These are phyloP conservation scores for Diophrys sp. DNA, from an alignment of 73 alveolate genomes.

Conservation along the genomic window DNA sequence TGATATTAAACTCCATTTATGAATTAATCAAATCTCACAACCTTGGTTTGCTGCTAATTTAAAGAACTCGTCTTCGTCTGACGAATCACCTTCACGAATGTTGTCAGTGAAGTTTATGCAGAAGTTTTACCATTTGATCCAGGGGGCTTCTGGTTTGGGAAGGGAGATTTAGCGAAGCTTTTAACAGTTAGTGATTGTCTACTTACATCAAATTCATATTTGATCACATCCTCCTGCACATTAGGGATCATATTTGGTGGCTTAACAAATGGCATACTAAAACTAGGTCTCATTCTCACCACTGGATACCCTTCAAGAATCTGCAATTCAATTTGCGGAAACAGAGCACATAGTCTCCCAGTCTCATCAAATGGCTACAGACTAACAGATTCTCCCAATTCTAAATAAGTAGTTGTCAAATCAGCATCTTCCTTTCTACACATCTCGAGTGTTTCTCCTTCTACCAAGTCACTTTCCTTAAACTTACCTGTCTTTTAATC, in stretches of 20 bases:
- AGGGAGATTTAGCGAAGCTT: conserved; percentile 10
- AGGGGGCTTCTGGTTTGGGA: conserved; percentile 70
- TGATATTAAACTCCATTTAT: too few species aligned
- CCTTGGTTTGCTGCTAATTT: too few species aligned
- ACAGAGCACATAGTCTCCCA: conserved; percentile 42
- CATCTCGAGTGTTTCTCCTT: not conserved
- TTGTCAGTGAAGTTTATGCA: conserved; percentile 64
- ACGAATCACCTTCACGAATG: conserved; percentile 32
- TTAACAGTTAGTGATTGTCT: not conserved
- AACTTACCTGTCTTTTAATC: conserved; percentile 22
- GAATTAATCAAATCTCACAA: too few species aligned
- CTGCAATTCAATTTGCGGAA: conserved; percentile 24
- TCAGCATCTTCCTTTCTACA: conserved; percentile 18
- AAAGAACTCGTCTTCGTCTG: too few species aligned
- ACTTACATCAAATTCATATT: conserved; percentile 26
- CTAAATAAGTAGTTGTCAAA: conserved; percentile 5
- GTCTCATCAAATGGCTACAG: conserved; percentile 51
- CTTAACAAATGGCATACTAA: conserved; percentile 62
- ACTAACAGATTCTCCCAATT: conserved; percentile 12
- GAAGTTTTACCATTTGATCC: conserved; percentile 54
- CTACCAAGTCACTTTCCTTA: not conserved
- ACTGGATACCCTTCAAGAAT: conserved; percentile 4
- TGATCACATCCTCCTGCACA: conserved; percentile 43
- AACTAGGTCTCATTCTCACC: conserved; percentile 38
- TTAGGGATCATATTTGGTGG: conserved; percentile 74